Evolutionary conservation across 2,329 filamentous ascomycete species (phyloP).

Genomic region (Trichophyton mentagrophytes): DNA sequence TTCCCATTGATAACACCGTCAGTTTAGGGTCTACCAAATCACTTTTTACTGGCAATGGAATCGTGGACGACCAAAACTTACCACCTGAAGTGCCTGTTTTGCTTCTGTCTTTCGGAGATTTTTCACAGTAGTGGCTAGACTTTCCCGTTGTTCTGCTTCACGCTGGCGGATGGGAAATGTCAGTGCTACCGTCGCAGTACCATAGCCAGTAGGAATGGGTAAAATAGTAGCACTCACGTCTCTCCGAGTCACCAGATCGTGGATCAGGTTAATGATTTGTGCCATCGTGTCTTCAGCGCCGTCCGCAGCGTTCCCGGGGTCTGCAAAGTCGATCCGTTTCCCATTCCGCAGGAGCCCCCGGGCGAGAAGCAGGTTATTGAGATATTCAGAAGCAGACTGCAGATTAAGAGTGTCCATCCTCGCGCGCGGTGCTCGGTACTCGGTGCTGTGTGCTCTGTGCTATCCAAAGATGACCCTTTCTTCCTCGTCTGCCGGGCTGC

Average conservation of each 20-base stretch:
- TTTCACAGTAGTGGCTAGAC: conserved; percentile 64
- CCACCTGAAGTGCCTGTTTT: conserved; percentile 57
- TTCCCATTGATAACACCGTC: background rate
- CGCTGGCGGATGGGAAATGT: conserved; percentile 42
- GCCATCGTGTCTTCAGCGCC: conserved; percentile 59
- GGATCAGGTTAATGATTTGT: conserved; percentile 79
- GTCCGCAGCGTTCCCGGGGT: conserved; percentile 49
- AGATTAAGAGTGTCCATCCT: conserved; percentile 40
- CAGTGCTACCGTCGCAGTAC: conserved; percentile 27
- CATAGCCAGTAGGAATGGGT: conserved; percentile 22
- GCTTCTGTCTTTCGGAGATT: conserved; percentile 61
- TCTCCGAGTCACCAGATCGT: conserved; percentile 79
- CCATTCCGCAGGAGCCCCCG: conserved; percentile 49
- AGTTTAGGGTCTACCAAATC: background rate
- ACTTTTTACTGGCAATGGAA: background rate
- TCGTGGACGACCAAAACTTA: conserved; percentile 25
- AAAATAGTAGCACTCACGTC: conserved; percentile 50
- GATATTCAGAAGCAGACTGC: conserved; percentile 49
- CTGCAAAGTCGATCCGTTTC: conserved; percentile 60
- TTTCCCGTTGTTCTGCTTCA: conserved; percentile 79
- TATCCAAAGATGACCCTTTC: background rate
- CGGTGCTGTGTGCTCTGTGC: background rate
- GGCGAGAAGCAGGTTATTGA: conserved; percentile 54
- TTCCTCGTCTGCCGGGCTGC: background rate
- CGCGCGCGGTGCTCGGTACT: conserved; percentile 1